Evolutionary conservation across 768 basidiomycete genomes (phyloP).

Genomic region (Tubosaeta brunneosetosa): DNA sequence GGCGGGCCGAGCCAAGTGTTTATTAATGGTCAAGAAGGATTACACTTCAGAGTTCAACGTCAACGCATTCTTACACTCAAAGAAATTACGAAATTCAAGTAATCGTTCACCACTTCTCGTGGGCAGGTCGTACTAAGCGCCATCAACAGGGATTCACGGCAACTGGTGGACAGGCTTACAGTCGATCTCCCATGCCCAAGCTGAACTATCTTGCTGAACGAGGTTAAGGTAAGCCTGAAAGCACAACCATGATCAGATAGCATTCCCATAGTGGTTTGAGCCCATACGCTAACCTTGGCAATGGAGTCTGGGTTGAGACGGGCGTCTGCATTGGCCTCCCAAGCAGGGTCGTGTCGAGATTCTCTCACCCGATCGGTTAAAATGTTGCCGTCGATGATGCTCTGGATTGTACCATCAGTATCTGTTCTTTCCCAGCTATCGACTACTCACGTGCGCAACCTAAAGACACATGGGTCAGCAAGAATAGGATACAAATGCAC

Average conservation of each 20-base stretch:
- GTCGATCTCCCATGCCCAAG: conserved; percentile 80
- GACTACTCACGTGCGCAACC: conserved; percentile 60
- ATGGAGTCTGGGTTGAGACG: conserved; percentile 64
- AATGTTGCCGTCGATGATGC: conserved; percentile 65
- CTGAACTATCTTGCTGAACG: conserved; percentile 61
- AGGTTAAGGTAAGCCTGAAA: conserved; percentile 62
- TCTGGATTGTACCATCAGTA: conserved; percentile 31
- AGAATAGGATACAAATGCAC: background rate
- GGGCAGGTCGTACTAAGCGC: conserved; percentile 44
- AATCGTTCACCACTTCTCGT: conserved; percentile 45
- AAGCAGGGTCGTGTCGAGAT: conserved; percentile 31
- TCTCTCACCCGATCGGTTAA: conserved; percentile 35
- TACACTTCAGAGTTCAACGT: background rate
- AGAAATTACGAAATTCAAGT: background rate
- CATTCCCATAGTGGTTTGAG: background rate
- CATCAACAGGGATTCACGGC: background rate
- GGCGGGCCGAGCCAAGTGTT: background rate
- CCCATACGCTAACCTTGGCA: conserved; percentile 46
- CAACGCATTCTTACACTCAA: background rate
- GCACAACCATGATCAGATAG: background rate
- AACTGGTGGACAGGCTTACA: conserved; percentile 39
- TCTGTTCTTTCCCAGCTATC: background rate
- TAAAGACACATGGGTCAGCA: conserved; percentile 17
- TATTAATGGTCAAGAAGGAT: background rate
- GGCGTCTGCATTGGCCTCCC: conserved; percentile 42